Evolutionary conservation across 2,329 filamentous ascomycete genomes (phyloP).

Genomic region (Aspergillus sp.): DNA sequence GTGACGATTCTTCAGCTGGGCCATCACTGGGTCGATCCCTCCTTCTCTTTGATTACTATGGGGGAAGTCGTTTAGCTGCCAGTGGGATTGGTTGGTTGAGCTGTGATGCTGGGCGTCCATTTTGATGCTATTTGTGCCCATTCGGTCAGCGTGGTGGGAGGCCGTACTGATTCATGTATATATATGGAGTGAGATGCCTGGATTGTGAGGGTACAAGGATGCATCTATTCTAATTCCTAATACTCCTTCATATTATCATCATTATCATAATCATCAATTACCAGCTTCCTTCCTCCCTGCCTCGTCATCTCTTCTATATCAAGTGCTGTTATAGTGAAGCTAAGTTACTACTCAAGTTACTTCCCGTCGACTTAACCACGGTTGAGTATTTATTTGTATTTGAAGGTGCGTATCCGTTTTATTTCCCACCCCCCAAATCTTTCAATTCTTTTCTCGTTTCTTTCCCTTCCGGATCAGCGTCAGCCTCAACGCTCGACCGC

Average conservation of each 20-base stretch:
- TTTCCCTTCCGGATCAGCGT: constrained; percentile 7
- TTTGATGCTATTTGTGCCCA: neutral
- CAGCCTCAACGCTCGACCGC: constrained; percentile 32
- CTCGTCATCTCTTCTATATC: no score
- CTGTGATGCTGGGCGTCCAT: neutral
- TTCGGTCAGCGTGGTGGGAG: neutral
- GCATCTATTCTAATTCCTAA: neutral
- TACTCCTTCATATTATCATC: no score
- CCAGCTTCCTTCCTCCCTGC: no score
- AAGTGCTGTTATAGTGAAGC: no score
- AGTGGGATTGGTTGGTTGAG: neutral
- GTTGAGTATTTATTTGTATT: neutral
- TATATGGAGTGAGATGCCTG: neutral
- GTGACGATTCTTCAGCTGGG: constrained; percentile 20
- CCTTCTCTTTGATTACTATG: constrained; percentile 23
- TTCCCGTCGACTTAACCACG: neutral
- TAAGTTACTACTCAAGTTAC: neutral
- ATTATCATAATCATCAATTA: no score
- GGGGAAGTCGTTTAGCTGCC: neutral
- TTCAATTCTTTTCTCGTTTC: neutral
- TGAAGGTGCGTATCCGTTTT: no score
- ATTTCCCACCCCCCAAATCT: neutral
- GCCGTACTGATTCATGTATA: neutral
- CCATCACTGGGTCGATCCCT: constrained; percentile 19
- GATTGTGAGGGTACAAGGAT: neutral